Base-by-base conservation (phyloP, 1,284 basidiomycete genomes). In the Pascua guehoae region DNA sequence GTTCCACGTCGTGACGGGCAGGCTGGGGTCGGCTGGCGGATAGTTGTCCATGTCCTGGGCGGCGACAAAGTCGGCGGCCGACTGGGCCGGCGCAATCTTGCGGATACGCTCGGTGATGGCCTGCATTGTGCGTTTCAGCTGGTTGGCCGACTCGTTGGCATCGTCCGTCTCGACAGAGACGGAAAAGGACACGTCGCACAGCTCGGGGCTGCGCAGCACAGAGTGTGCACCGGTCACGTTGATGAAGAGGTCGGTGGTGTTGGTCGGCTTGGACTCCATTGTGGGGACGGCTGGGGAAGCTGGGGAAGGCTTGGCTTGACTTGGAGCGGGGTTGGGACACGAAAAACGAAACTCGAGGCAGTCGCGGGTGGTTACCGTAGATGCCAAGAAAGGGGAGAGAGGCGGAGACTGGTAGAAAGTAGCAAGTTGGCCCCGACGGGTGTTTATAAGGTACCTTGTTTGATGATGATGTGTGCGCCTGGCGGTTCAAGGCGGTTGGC, bases 1-100 rank as follows among this genome's bases (percentile, higher is more conserved):
- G 39, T 40, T 53, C 60, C 60, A 62, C 39, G 42, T 56, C n/a
- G 57, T 54, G 32, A 62, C 49, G 16, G 60, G 60, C 47, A 44
- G 49, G 32, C 41, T 49, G 32, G 53, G 42, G 36, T 51, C 49
- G n/a, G 45, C 41, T 10, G 46, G 46, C 5, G 14, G 32, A 42
- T 51, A 38, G 38, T 52, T 54, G 17, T 50, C 45, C 3, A 55
- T 40, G 38, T 57, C 53, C 7, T 38, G 52, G 12, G 52, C 52
- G 39, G 16, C 44, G 10, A 16, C 12, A n/a, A 37, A 43, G n/a
- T 18, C 36, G 24, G 54, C 48, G 17, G 43, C n/a, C 44, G 46
- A 47, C 46, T 49, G 50, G 3, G 54, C 37, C 3, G 24, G 24
- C 2, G 54, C 53, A 2, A 59, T 50, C 16, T 47, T 12, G 2